Percentiles rank a stretch among this genome's conserved stretches.
These are phyloP conservation scores for Chaetothyriales sp. DNA, from an alignment of 2,329 filamentous ascomycete species.

Conservation along the genomic window DNA sequence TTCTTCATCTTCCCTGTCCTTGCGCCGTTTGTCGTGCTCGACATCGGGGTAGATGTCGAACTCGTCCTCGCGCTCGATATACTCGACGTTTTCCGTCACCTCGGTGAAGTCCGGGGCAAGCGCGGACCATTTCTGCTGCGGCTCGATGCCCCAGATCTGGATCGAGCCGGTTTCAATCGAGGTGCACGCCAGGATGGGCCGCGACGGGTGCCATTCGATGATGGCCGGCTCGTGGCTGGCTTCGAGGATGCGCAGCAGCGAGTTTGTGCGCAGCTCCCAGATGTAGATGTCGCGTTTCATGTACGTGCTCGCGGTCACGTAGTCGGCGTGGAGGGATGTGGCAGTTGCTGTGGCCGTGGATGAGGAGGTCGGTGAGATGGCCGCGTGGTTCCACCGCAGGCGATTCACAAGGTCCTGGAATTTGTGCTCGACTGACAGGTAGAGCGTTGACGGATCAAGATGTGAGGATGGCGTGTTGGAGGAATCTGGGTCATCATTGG, in stretches of 20 bases:
- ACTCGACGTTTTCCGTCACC: conserved; percentile 96
- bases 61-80: conserved; percentile 88
- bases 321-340: conserved; percentile 41
- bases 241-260: conserved; percentile 89
- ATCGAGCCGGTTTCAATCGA: conserved; percentile 85
- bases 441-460: conserved; percentile 42
- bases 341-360: conserved; percentile 43
- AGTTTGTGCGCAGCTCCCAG: conserved; percentile 70
- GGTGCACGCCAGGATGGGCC: conserved; percentile 75
- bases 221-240: conserved; percentile 92
- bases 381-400: conserved; percentile 91
- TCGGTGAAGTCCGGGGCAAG: conserved; percentile 93
- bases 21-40: conserved; percentile 75
- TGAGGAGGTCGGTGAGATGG: conserved; percentile 48
- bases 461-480: conserved; percentile 36
- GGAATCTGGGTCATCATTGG: conserved; percentile 48
- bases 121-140: conserved; percentile 92
- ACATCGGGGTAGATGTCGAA: conserved; percentile 84
- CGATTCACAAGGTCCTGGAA: conserved; percentile 96
- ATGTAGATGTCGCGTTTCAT: conserved; percentile 80
- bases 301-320: conserved; percentile 88
- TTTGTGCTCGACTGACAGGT: conserved; percentile 87
- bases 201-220: conserved; percentile 86
- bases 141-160: conserved; percentile 91
- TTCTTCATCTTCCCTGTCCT: conserved; percentile 85